Evolutionary conservation across 768 basidiomycete species (phyloP).

Genomic region (Pleurotus tuber-regium): DNA sequence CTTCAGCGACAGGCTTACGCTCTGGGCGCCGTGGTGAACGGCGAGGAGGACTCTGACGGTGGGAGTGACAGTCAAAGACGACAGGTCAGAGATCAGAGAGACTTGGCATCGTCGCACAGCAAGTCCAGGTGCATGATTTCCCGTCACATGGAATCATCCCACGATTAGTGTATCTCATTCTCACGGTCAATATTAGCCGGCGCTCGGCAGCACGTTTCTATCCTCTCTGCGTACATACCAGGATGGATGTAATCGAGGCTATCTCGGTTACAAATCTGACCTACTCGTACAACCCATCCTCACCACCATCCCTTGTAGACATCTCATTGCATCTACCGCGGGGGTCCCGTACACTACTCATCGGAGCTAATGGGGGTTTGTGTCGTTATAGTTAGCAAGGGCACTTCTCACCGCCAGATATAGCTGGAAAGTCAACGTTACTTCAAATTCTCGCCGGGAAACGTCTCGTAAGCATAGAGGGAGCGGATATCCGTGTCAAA

Average conservation of each 20-base stretch:
- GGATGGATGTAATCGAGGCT: constrained; percentile 17
- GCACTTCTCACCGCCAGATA: too few species aligned
- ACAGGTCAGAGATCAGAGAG: background rate
- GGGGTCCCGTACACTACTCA: constrained; percentile 81
- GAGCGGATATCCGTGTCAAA: constrained; percentile 66
- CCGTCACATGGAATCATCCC: too few species aligned
- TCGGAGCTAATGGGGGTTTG: constrained; percentile 96
- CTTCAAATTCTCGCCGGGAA: constrained; percentile 94
- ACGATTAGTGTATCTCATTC: background rate
- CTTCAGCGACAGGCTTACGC: constrained; percentile 16
- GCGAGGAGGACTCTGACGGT: constrained; percentile 12
- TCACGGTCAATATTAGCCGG: constrained; percentile 12
- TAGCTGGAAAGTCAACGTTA: constrained; percentile 94
- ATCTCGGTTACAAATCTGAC: constrained; percentile 53
- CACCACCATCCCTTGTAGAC: constrained; percentile 55
- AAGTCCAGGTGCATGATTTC: constrained; percentile 1
- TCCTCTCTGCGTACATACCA: too few species aligned
- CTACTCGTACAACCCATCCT: constrained; percentile 47
- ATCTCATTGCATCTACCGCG: constrained; percentile 64
- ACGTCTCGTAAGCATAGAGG: constrained; percentile 55
- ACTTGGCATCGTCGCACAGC: background rate
- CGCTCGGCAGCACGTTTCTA: too few species aligned
- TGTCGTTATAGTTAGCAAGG: too few species aligned
- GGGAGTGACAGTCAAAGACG: constrained; percentile 1
- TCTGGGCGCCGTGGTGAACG: constrained; percentile 13